Evolutionary conservation across 1,284 basidiomycete genomes (phyloP).

Genomic region (Ceratobasidium sp.): DNA sequence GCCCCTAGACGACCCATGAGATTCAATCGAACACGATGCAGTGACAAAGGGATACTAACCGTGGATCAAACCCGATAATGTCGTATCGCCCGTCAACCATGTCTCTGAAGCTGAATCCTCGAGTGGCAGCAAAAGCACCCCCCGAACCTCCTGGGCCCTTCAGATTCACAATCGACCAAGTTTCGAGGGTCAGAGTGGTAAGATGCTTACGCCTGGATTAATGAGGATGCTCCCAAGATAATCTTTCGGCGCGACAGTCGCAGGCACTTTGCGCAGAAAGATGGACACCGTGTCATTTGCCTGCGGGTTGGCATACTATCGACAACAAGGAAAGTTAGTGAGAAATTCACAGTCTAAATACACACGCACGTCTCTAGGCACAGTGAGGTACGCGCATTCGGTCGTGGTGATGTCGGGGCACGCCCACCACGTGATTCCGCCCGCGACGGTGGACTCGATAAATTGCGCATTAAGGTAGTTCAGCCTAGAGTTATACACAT

Average conservation of each 20-base stretch:
- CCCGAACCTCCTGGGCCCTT: constrained; percentile 51
- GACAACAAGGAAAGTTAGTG: not conserved
- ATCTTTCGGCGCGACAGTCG: constrained; percentile 26
- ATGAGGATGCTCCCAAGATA: constrained; percentile 39
- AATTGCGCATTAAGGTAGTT: not conserved
- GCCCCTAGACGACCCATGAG: not conserved
- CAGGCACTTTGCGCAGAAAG: constrained; percentile 35
- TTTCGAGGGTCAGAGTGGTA: not conserved
- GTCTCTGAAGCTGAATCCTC: constrained; percentile 36
- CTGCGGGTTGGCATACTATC: constrained; percentile 22
- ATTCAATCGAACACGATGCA: not conserved
- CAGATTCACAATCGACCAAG: not conserved
- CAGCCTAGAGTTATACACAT: not conserved
- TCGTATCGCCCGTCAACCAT: constrained; percentile 45
- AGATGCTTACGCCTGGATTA: constrained; percentile 28
- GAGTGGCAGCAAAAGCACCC: constrained; percentile 27
- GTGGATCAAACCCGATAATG: constrained; percentile 36
- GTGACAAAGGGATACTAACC: constrained; percentile 45
- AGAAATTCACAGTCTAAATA: not conserved
- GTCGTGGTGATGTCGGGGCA: constrained; percentile 49
- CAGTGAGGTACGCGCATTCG: constrained; percentile 50
- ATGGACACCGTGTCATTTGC: constrained; percentile 34
- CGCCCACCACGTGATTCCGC: constrained; percentile 46
- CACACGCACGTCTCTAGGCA: constrained; percentile 46
- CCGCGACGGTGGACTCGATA: constrained; percentile 21